Evolutionary conservation across 2,329 filamentous ascomycete species (phyloP).

Genomic region (Dendrostoma leiphaemia): DNA sequence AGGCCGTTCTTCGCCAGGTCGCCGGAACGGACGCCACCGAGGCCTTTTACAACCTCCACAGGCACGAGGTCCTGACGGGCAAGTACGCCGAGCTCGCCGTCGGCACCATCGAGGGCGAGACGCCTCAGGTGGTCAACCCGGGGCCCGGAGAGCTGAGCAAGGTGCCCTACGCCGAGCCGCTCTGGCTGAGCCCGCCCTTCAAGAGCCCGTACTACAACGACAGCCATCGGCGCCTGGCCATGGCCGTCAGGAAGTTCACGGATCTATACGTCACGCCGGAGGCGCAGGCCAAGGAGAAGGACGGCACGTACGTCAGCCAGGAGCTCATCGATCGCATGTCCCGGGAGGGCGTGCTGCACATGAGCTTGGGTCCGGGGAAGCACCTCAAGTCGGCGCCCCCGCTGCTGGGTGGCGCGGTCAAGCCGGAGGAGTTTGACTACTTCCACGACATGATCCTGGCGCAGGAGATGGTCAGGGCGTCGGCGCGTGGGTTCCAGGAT

Average conservation of each 20-base stretch:
- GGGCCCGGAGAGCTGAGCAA: slow-evolving; percentile 68
- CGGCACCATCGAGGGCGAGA: slow-evolving; percentile 73
- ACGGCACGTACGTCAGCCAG: slow-evolving; percentile 68
- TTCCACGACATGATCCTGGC: slow-evolving; percentile 77
- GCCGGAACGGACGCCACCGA: slow-evolving; percentile 78
- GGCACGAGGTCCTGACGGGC: slow-evolving; percentile 75
- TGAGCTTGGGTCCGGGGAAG: slow-evolving; percentile 80
- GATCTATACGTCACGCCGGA: slow-evolving; percentile 71
- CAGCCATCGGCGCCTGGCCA: slow-evolving; percentile 66
- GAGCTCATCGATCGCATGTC: slow-evolving; percentile 77
- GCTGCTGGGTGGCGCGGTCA: slow-evolving; percentile 66
- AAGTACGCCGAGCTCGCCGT: slow-evolving; percentile 76
- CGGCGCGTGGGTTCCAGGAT: slow-evolving; percentile 79
- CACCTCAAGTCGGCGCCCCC: slow-evolving; percentile 64
- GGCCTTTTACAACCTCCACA: slow-evolving; percentile 88
- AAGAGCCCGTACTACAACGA: slow-evolving; percentile 79
- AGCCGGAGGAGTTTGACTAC: slow-evolving; percentile 82
- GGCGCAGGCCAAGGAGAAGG: slow-evolving; percentile 72
- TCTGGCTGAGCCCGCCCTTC: slow-evolving; percentile 78
- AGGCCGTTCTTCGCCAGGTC: slow-evolving; percentile 75
- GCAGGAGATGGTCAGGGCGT: slow-evolving; percentile 71
- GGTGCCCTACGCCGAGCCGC: slow-evolving; percentile 81
- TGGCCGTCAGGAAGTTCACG: slow-evolving; percentile 69
- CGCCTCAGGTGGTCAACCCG: slow-evolving; percentile 68
- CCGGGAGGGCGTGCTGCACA: slow-evolving; percentile 70